These are phyloP conservation scores for Globisporangium nagaii DNA, from an alignment of 352 stramenopile species.

Conservation along the genomic window DNA sequence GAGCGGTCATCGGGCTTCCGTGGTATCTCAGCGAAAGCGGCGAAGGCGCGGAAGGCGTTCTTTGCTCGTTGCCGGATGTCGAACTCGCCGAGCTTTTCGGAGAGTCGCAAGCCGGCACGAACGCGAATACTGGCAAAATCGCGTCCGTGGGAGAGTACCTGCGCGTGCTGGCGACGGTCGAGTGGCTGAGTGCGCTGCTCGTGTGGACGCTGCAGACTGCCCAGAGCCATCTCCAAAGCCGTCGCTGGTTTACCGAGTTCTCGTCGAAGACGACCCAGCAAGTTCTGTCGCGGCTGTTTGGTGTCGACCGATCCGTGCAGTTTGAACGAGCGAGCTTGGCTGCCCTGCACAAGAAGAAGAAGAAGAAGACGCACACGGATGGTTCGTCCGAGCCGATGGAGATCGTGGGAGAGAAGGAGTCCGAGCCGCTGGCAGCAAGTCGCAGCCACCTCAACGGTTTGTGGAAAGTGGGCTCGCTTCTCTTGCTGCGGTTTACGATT, in stretches of 20 bases:
- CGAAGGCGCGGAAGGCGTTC: slow-evolving; percentile 49
- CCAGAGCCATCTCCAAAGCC: slow-evolving; percentile 65
- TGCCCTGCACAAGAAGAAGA: slow-evolving; percentile 36
- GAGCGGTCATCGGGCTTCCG: slow-evolving; percentile 32
- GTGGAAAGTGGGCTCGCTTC: slow-evolving; percentile 79
- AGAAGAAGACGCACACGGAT: slow-evolving; percentile 4
- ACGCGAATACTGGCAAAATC: slow-evolving; percentile 25
- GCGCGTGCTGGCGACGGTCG: slow-evolving; percentile 52
- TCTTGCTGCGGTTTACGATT: slow-evolving; percentile 74
- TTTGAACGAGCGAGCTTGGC: slow-evolving; percentile 68
- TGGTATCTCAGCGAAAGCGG: slow-evolving; percentile 39
- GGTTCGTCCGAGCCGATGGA: slow-evolving; percentile 4
- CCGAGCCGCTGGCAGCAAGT: not conserved
- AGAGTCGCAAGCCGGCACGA: not conserved
- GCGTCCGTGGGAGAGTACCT: slow-evolving; percentile 57
- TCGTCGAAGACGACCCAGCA: slow-evolving; percentile 43
- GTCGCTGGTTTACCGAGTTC: slow-evolving; percentile 78
- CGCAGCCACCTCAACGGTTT: slow-evolving; percentile 20
- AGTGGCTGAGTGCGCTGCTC: slow-evolving; percentile 77
- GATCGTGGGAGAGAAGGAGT: not conserved
- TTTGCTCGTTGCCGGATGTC: slow-evolving; percentile 57
- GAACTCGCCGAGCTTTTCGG: slow-evolving; percentile 27
- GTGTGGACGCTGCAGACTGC: slow-evolving; percentile 74
- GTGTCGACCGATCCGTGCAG: slow-evolving; percentile 63
- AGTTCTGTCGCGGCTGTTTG: slow-evolving; percentile 60